Conservation (phyloP, 1,139 yeast species). For the Starmera stellimalicola region DNA sequence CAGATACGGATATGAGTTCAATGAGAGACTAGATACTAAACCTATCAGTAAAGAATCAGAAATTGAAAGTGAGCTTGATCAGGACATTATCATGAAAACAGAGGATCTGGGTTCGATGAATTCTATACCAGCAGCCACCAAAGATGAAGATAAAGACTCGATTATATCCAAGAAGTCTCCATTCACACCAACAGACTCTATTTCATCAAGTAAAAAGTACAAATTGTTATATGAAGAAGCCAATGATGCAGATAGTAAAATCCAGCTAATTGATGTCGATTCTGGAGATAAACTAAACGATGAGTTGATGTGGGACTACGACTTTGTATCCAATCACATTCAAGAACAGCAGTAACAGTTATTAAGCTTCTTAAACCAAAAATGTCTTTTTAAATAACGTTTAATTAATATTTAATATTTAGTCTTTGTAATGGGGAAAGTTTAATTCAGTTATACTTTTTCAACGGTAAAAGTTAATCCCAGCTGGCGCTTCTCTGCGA, state of each 20-base stretch:
- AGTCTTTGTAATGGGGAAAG: no score
- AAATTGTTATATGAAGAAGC: background rate
- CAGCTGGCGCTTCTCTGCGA: no score
- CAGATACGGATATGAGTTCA: constrained; percentile 4
- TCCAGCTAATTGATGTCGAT: constrained; percentile 14
- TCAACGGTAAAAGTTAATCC: no score
- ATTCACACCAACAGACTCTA: background rate
- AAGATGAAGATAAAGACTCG: background rate
- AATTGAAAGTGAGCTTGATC: background rate
- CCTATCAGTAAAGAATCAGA: constrained; percentile 1
- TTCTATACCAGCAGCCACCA: no score
- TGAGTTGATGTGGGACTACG: constrained; percentile 14
- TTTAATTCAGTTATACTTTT: no score
- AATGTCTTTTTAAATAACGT: no score
- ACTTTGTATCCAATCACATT: no score
- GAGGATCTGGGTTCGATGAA: background rate
- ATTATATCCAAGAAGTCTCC: background rate
- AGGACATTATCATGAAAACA: background rate
- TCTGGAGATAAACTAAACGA: constrained; percentile 8
- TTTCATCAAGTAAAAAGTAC: background rate
- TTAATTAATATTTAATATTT: no score
- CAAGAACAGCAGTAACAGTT: no score
- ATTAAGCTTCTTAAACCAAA: no score
- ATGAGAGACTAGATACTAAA: constrained; percentile 1
- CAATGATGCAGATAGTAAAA: constrained; percentile 4